Percentiles rank a stretch among this genome's conserved stretches.
Evolutionary conservation across 2,329 filamentous ascomycete species (phyloP).

Genomic region (Colletotrichum tanaceti): DNA sequence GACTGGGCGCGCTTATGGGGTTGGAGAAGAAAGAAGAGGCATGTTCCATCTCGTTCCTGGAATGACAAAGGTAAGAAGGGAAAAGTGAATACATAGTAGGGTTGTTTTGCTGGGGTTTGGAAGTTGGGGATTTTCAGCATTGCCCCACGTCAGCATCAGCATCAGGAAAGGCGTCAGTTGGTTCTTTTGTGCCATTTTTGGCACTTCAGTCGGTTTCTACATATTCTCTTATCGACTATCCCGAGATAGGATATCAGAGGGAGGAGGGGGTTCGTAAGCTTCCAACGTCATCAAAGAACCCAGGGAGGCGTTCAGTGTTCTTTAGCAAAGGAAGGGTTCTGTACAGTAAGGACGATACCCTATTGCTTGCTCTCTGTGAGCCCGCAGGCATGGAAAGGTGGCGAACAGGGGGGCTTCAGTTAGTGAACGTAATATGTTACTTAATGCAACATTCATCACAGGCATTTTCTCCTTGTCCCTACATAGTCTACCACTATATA

Average conservation of each 20-base stretch:
- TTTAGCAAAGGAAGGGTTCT: conserved; percentile 35
- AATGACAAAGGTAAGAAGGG: conserved; percentile 1
- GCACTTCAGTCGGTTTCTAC: not conserved
- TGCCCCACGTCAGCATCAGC: conserved; percentile 29
- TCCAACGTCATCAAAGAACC: conserved; percentile 7
- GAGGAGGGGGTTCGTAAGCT: conserved; percentile 12
- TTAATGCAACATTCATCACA: conserved; percentile 19
- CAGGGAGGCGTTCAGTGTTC: conserved; percentile 33
- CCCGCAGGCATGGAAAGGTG: conserved; percentile 27
- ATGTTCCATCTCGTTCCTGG: not conserved
- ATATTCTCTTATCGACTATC: conserved; percentile 4
- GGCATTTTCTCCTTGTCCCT: not conserved
- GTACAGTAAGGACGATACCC: conserved; percentile 41
- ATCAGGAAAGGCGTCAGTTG: conserved; percentile 36
- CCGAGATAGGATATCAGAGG: conserved; percentile 10
- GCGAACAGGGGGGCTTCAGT: conserved; percentile 27
- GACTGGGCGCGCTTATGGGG: conserved; percentile 32
- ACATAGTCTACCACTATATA: not conserved
- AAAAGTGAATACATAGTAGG: not conserved
- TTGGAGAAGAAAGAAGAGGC: conserved; percentile 21
- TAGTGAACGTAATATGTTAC: conserved; percentile 4
- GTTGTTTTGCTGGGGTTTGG: conserved; percentile 2
- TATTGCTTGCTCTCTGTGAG: conserved; percentile 33
- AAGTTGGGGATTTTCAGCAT: conserved; percentile 7
- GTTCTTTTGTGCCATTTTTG: conserved; percentile 10